These are phyloP conservation scores for Populus hybrid DNA, from an alignment of 441 rosid species.

Conservation along the genomic window DNA sequence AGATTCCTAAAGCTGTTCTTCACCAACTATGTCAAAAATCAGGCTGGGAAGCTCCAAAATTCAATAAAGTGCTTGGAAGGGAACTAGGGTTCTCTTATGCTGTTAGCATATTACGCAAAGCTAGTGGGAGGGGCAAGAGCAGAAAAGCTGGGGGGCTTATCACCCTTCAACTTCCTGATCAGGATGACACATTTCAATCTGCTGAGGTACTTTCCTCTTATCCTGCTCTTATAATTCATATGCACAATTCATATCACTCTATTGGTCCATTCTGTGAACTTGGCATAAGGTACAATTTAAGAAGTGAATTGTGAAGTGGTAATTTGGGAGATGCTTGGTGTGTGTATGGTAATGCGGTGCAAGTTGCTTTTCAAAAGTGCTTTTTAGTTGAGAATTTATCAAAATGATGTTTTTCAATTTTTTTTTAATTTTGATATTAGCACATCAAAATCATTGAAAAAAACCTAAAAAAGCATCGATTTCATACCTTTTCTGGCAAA, in stretches of 20 bases:
- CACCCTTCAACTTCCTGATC: slow-evolving; percentile 73
- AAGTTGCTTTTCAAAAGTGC: too few relatives aligned
- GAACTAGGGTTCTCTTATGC: slow-evolving; percentile 50
- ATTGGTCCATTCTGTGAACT: background rate
- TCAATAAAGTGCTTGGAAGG: slow-evolving; percentile 55
- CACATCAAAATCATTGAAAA: too few relatives aligned
- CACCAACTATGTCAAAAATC: slow-evolving; percentile 91
- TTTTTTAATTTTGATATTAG: too few relatives aligned
- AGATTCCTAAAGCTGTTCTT: slow-evolving; percentile 81
- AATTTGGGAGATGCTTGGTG: background rate
- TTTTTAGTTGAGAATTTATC: too few relatives aligned
- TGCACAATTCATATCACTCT: slow-evolving; percentile 3
- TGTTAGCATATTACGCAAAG: slow-evolving; percentile 83
- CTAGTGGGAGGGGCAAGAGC: slow-evolving; percentile 88
- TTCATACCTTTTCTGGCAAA: too few relatives aligned
- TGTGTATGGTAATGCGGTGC: too few relatives aligned
- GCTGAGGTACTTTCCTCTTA: slow-evolving; percentile 55
- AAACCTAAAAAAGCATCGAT: too few relatives aligned
- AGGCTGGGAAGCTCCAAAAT: slow-evolving; percentile 97
- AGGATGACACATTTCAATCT: slow-evolving; percentile 51
- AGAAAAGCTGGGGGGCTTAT: slow-evolving; percentile 86
- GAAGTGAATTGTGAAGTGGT: slow-evolving; percentile 1
- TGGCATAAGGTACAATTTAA: slow-evolving; percentile 4
- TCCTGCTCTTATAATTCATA: slow-evolving; percentile 4
- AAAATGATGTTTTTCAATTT: too few relatives aligned